phyloP scores from a whole-genome alignment of 345 rosid species.

The Bruguiera parviflora region DNA sequence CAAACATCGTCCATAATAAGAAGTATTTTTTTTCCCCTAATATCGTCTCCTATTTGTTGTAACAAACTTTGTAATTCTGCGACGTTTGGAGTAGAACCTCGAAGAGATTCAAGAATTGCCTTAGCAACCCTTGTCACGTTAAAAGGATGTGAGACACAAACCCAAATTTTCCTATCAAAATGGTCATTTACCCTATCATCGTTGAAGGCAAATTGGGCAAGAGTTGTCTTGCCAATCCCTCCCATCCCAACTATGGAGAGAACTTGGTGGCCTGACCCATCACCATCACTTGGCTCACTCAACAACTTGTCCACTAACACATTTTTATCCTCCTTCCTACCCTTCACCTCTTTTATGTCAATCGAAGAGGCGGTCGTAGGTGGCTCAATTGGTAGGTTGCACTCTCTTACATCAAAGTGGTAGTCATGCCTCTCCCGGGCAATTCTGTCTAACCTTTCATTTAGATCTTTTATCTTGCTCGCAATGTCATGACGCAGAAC shows the following conservation, averaged over 20 bases:
- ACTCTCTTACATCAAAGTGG: too few species aligned
- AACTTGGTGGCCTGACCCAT: background rate
- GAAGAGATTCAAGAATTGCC: background rate
- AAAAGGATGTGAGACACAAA: slow-evolving; percentile 3
- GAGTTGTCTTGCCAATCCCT: background rate
- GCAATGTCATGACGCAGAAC: too few species aligned
- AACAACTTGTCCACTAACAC: background rate
- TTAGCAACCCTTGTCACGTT: background rate
- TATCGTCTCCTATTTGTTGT: fast-evolving
- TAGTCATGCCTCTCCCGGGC: too few species aligned
- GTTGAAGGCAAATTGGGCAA: background rate
- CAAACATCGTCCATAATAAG: too few species aligned
- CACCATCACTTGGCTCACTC: background rate
- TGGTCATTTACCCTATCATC: background rate
- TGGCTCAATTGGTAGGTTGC: too few species aligned
- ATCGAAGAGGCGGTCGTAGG: background rate
- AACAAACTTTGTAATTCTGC: too few species aligned
- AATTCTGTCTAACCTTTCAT: too few species aligned
- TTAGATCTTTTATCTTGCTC: too few species aligned
- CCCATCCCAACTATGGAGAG: background rate
- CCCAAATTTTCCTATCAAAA: background rate
- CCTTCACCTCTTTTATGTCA: background rate
- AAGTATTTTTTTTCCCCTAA: too few species aligned
- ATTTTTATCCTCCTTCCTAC: background rate
- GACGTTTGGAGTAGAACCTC: background rate